Base-by-base conservation (phyloP, 306 rosid genomes). In the Vicia faba region DNA sequence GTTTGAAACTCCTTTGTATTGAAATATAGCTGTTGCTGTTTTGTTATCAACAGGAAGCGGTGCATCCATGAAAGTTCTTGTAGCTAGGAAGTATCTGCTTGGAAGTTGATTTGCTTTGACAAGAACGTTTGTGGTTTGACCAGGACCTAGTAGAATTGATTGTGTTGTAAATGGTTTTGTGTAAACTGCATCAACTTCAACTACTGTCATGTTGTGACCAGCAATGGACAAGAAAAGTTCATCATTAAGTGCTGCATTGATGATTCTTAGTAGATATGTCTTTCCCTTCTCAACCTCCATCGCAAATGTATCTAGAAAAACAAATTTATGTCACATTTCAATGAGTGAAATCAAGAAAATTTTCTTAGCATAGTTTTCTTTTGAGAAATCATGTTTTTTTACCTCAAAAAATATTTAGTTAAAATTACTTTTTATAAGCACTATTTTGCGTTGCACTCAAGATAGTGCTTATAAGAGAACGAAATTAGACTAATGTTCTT, bases 151-250 rank as follows among this genome's bases (percentile, higher is more conserved):
- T 58, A 86, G 66, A 45, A 91, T 84, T 5, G 97, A 82, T 60
- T 60, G 67, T n/a, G 96, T 88, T 38, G 79, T 71, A 84, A 88
- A 88, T 60, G 92, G 92, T 66, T 88, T 91, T 58, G 89, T 88
- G 78, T 91, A 91, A 46, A 91, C 87, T 31, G 97, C 97, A 43
- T 91, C 97, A 66, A 91, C 97, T 68, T 91, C 97, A 54, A 91
- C 96, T 8, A 91, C 97, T 33, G 91, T 91, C 83, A 91, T 4
- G 73, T 29, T 86, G 78, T 91, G 97, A 14, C 89, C 86, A 0
- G 91, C 89, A 11, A 88, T 76, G 61, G 82, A 90, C 7, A 88
- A 88, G 85, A 88, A 91, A 60, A 91, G 91, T 68, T 88, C 96
- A 1, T 91, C 97, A 4, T 75, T 54, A 7, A 77, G 77, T 15